These are phyloP conservation scores for Xylaria acuta DNA, from an alignment of 495 filamentous ascomycete species.

Conservation along the genomic window DNA sequence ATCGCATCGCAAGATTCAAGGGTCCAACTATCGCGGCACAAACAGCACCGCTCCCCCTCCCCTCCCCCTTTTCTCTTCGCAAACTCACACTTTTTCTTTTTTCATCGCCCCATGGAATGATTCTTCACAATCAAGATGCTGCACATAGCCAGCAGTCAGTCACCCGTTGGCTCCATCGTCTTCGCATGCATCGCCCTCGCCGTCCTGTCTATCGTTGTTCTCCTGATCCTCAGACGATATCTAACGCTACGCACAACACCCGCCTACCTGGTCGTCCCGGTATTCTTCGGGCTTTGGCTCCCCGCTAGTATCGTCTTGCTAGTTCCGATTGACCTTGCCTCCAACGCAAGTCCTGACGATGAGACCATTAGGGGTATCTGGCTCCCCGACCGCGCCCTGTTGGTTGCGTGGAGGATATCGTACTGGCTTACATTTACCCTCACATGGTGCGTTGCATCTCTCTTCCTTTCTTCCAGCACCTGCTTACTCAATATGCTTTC, in stretches of 20 bases:
- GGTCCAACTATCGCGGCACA: constrained; percentile 15
- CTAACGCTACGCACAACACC: constrained; percentile 90
- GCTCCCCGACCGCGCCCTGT: constrained; percentile 69
- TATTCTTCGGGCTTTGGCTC: constrained; percentile 91
- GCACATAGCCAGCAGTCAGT: constrained; percentile 41
- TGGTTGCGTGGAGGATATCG: constrained; percentile 88
- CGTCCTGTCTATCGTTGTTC: constrained; percentile 72
- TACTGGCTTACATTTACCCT: constrained; percentile 97
- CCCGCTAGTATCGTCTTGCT: constrained; percentile 93
- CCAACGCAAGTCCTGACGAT: constrained; percentile 73
- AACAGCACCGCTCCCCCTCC: background rate
- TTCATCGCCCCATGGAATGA: constrained; percentile 26
- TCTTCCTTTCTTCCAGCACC: constrained; percentile 13
- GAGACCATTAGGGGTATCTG: constrained; percentile 67
- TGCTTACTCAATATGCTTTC: constrained; percentile 23
- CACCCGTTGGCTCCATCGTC: constrained; percentile 69
- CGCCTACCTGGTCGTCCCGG: constrained; percentile 85
- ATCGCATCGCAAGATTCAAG: constrained; percentile 16
- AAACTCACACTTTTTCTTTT: background rate
- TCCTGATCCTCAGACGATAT: constrained; percentile 86
- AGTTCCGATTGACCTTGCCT: constrained; percentile 95
- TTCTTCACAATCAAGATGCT: constrained; percentile 36
- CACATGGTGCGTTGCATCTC: constrained; percentile 69
- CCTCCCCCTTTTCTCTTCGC: constrained; percentile 11
- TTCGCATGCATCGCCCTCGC: constrained; percentile 76